Conservation (phyloP, 345 rosid species). For the Citropsis articulata region DNA sequence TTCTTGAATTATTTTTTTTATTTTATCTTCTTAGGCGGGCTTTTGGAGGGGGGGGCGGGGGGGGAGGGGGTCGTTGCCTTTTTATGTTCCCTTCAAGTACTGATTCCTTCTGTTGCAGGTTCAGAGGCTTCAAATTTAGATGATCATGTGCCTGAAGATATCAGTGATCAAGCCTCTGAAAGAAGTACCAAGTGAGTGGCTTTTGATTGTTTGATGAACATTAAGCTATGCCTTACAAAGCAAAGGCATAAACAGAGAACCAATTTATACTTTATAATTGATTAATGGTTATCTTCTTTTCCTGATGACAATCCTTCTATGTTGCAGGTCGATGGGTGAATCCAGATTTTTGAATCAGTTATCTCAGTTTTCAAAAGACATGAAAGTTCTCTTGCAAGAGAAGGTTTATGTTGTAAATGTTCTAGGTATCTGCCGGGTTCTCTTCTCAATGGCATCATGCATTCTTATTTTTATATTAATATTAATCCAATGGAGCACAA, state of each 20-base stretch:
- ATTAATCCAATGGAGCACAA: neutral
- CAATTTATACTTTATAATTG: neutral
- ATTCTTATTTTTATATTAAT: neutral
- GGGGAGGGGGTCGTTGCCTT: neutral
- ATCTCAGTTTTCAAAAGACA: conserved; percentile 57
- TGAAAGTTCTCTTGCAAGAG: conserved; percentile 69
- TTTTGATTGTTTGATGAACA: neutral
- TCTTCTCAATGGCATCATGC: neutral
- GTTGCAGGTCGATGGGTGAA: conserved; percentile 38
- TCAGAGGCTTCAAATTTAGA: conserved; percentile 6
- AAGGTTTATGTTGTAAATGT: conserved; percentile 79
- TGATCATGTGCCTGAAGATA: conserved; percentile 7
- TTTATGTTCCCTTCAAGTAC: neutral
- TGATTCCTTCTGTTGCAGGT: neutral
- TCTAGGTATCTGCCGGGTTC: conserved; percentile 47
- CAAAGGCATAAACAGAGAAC: neutral
- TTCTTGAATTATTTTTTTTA: neutral
- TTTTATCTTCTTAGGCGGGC: neutral
- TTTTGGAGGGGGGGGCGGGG: no score
- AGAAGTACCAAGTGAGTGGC: conserved; percentile 33
- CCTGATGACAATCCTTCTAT: conserved; percentile 1
- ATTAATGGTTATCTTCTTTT: neutral
- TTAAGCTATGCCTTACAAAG: neutral
- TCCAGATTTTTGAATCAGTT: conserved; percentile 36
- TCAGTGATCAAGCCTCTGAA: conserved; percentile 6